Conservation (phyloP, 768 basidiomycete genomes). For the Punctularia strigosozonata region DNA sequence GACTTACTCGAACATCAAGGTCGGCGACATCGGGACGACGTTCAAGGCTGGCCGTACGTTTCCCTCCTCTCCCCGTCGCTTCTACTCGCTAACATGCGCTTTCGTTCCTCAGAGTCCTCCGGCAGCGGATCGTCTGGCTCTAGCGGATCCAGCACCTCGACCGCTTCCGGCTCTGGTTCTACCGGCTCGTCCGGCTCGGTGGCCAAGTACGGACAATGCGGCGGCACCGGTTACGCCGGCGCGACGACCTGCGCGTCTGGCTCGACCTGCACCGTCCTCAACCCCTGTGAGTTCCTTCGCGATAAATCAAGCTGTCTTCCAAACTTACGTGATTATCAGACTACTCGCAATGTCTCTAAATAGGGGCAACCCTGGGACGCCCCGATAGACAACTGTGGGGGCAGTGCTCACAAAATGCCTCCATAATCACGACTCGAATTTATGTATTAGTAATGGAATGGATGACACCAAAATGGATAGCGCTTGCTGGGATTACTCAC, state of each 20-base stretch:
- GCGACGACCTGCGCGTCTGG: conserved; percentile 8
- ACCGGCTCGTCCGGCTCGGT: conserved; percentile 5
- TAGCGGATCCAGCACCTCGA: conserved; percentile 1
- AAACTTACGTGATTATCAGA: neutral
- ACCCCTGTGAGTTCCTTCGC: conserved; percentile 1
- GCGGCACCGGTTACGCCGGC: conserved; percentile 10
- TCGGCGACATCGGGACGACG: conserved; percentile 37
- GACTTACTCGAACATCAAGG: conserved; percentile 43
- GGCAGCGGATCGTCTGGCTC: neutral
- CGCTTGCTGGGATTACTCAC: too few relatives aligned
- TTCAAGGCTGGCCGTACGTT: too few relatives aligned
- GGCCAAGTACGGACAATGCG: conserved; percentile 11
- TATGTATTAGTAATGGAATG: too few relatives aligned
- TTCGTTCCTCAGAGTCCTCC: conserved; percentile 4
- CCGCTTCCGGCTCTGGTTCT: conserved; percentile 4
- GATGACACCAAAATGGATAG: too few relatives aligned
- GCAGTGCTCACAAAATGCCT: too few relatives aligned
- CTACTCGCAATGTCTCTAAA: conserved; percentile 9
- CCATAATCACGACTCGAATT: too few relatives aligned
- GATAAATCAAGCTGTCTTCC: neutral
- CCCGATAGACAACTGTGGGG: too few relatives aligned
- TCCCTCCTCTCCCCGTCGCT: too few relatives aligned
- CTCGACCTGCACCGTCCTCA: conserved; percentile 6
- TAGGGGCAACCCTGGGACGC: too few relatives aligned
- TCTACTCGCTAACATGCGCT: too few relatives aligned